These are phyloP conservation scores for Cladosporium oxysporum DNA, from an alignment of 2,329 filamentous ascomycete species.

Conservation along the genomic window DNA sequence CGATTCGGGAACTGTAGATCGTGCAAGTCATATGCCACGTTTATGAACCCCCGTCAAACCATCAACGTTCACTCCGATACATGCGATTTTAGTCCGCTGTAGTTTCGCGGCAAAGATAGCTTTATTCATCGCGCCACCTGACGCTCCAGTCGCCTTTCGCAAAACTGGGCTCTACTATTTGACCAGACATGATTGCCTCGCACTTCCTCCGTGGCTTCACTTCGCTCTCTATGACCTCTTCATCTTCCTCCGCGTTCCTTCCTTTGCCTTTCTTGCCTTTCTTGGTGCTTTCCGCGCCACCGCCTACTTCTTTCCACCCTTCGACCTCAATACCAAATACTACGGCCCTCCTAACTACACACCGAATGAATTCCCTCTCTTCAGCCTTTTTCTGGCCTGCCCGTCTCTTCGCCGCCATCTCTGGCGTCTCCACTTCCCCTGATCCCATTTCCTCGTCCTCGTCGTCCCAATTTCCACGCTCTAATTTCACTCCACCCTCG, in stretches of 20 bases:
- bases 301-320: conserved; percentile 20
- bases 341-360: conserved; percentile 62
- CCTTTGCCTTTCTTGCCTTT: conserved; percentile 16
- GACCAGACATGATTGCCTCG: conserved; percentile 61
- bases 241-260: conserved; percentile 24
- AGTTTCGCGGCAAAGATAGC: not conserved
- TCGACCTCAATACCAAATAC: conserved; percentile 54
- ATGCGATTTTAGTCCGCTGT: not conserved
- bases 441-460: conserved; percentile 31
- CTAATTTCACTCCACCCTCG: conserved; percentile 9
- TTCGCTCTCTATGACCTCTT: conserved; percentile 25
- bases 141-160: conserved; percentile 63
- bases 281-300: conserved; percentile 28
- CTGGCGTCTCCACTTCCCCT: conserved; percentile 53
- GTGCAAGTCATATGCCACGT: conserved; percentile 3
- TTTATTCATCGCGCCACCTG: conserved; percentile 53
- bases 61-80: not conserved
- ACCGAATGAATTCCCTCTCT: conserved; percentile 60
- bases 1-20: not conserved
- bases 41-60: not conserved
- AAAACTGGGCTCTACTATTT: conserved; percentile 61
- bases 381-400: conserved; percentile 53
- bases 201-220: conserved; percentile 46
- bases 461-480: not conserved
- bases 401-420: conserved; percentile 51